Percentiles rank a stretch among this genome's conserved stretches.
phyloP scores from a whole-genome alignment of 345 rosid species.

The Punica granatum region DNA sequence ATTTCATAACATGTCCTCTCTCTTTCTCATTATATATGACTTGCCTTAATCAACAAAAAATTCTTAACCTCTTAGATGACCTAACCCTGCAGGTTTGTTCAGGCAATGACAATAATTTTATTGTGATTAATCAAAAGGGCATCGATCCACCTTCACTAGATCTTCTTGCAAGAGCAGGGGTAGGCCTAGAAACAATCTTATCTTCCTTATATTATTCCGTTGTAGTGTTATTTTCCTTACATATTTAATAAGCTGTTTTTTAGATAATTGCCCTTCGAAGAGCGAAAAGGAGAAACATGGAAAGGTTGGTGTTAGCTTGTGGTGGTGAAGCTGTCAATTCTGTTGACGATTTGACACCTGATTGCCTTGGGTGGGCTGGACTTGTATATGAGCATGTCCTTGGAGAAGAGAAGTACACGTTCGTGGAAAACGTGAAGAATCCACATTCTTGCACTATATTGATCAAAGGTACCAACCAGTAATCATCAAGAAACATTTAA shows the following conservation, averaged over 20 bases:
- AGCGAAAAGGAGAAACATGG: constrained; percentile 99
- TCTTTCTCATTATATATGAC: background rate
- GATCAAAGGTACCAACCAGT: constrained; percentile 56
- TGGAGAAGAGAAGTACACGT: constrained; percentile 95
- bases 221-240: background rate
- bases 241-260: background rate
- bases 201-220: background rate
- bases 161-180: constrained; percentile 96
- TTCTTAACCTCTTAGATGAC: no score
- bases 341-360: constrained; percentile 79
- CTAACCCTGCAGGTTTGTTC: constrained; percentile 73
- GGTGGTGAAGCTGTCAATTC: constrained; percentile 97
- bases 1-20: background rate
- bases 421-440: constrained; percentile 91
- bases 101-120: constrained; percentile 67
- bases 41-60: background rate
- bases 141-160: constrained; percentile 96
- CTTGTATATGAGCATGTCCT: constrained; percentile 88
- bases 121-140: constrained; percentile 94
- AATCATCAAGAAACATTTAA: background rate
- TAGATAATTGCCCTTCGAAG: constrained; percentile 95
- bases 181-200: constrained; percentile 31
- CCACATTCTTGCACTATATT: constrained; percentile 88
- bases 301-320: constrained; percentile 87
- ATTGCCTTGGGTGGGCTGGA: constrained; percentile 98